These are phyloP conservation scores for Crassisporium funariophilum DNA, from an alignment of 768 basidiomycete species.

Conservation along the genomic window DNA sequence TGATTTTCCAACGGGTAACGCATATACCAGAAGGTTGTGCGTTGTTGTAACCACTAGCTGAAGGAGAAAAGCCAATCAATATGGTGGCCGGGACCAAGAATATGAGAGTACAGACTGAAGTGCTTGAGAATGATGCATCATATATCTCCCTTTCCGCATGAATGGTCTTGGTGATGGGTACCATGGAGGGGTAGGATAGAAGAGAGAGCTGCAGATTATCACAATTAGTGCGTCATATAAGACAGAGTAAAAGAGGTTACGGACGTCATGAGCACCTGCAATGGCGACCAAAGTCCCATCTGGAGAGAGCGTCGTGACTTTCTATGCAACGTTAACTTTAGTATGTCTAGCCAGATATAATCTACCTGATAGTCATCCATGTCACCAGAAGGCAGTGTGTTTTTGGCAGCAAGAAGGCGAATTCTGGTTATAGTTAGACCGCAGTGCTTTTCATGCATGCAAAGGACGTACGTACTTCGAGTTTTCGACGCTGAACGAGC, in stretches of 20 bases:
- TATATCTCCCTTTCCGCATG: slow-evolving; percentile 80
- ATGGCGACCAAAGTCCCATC: slow-evolving; percentile 64
- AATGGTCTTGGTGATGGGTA: slow-evolving; percentile 49
- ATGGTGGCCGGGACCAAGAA: not conserved
- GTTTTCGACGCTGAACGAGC: slow-evolving; percentile 62
- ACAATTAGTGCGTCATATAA: slow-evolving; percentile 4
- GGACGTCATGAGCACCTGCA: slow-evolving; percentile 73
- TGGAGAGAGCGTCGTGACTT: slow-evolving; percentile 84
- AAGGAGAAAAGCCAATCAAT: not conserved
- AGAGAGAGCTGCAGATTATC: slow-evolving; percentile 53
- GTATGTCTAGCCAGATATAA: not conserved
- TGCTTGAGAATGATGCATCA: slow-evolving; percentile 76
- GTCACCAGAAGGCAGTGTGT: slow-evolving; percentile 64
- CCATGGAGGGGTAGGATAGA: slow-evolving; percentile 63
- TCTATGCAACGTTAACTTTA: slow-evolving; percentile 49
- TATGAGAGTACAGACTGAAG: slow-evolving; percentile 44
- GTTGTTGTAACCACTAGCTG: slow-evolving; percentile 73
- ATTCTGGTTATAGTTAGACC: slow-evolving; percentile 54
- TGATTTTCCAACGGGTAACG: slow-evolving; percentile 40
- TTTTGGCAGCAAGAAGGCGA: slow-evolving; percentile 45
- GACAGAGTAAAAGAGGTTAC: slow-evolving; percentile 22
- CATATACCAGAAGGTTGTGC: slow-evolving; percentile 62
- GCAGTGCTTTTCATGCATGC: not conserved
- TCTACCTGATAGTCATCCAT: slow-evolving; percentile 85
- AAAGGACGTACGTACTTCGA: slow-evolving; percentile 50